Conservation (phyloP, 2,329 filamentous ascomycete species). For the Chaetomiaceae sp. region DNA sequence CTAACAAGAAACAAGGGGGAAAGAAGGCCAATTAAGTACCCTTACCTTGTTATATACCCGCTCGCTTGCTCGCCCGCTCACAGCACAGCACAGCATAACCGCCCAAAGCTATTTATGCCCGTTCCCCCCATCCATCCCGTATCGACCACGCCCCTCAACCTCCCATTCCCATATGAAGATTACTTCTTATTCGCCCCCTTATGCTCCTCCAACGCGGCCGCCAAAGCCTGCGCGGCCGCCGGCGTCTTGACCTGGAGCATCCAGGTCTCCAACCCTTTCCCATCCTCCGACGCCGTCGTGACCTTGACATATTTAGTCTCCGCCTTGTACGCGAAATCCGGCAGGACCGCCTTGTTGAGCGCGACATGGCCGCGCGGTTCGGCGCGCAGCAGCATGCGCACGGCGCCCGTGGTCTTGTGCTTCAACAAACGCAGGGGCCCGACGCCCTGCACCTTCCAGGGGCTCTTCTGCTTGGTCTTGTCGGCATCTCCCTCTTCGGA, state of each 20-base stretch:
- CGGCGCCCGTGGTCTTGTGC: conserved; percentile 61
- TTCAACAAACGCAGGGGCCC: conserved; percentile 68
- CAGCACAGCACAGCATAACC: too few species aligned
- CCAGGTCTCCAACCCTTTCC: conserved; percentile 60
- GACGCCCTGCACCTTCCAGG: conserved; percentile 65
- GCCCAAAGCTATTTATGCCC: not conserved
- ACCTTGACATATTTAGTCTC: conserved; percentile 56
- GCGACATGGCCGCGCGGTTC: conserved; percentile 69
- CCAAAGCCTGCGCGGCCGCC: conserved; percentile 49
- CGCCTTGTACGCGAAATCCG: conserved; percentile 56
- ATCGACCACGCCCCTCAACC: not conserved
- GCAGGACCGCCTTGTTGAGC: conserved; percentile 62
- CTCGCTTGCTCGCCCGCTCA: not conserved
- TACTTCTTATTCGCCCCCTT: conserved; percentile 52
- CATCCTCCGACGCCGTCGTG: conserved; percentile 50
- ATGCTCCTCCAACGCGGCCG: conserved; percentile 44
- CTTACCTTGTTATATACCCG: conserved; percentile 21
- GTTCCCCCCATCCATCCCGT: not conserved
- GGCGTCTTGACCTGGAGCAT: conserved; percentile 64
- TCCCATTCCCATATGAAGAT: conserved; percentile 1
- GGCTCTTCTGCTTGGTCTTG: conserved; percentile 44
- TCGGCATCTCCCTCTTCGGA: conserved; percentile 38
- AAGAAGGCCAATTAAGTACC: conserved; percentile 1
- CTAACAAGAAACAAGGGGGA: too few species aligned
- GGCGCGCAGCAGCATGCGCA: conserved; percentile 65